Evolutionary conservation across 225 moss, liverwort and hornwort genomes (phyloP), one percentile per base, ranked within the genome.

Genomic region (Rhytidiadelphus loreus): DNA sequence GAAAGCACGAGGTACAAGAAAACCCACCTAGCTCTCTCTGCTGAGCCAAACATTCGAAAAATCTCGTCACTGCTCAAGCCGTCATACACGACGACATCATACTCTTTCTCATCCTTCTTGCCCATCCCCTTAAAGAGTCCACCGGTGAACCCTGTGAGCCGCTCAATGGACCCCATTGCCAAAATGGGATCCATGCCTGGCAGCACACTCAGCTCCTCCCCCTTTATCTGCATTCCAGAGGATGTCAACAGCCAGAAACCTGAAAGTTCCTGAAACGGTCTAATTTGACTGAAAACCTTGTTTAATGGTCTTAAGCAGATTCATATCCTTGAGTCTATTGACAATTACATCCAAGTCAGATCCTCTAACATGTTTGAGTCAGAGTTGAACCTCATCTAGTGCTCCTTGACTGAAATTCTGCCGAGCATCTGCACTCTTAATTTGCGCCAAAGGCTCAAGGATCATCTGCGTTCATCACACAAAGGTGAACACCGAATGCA

Each of bases 141-240:
- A 35, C 95, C 94, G 39, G 95, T 92, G 83, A 97, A 96, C 71
- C 94, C 95, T 22, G 95, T 93, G 37, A 99, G 94, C 56, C 92
- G 92, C 90, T 99, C 96, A 82, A 99, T 91, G 87, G 94, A 90
- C 61, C 98, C 98, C 91, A 99, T 93, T 14, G 96, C 97, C 88
- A 99, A 61, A 81, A 97, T 90, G 52, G 98, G 94, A 88, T 99
- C 98, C 96, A 99, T 95, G 77, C 98, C 98, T 86, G 98, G 98
- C 83, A 99, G 93, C 87, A 97, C 96, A 87, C 97, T 94, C 86
- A 99, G 92, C 91, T 99, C 98, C 89, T 96, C 97, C 55, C 96
- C 95, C 85, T 95, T 96, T 57, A 99, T 95, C 98, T 99, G 91
- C 87, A 55, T 76, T 61, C 50, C 92, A 88, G 43, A 85, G 83